These are phyloP conservation scores for Trapa incisa DNA, from an alignment of 345 rosid genomes.

Conservation along the genomic window DNA sequence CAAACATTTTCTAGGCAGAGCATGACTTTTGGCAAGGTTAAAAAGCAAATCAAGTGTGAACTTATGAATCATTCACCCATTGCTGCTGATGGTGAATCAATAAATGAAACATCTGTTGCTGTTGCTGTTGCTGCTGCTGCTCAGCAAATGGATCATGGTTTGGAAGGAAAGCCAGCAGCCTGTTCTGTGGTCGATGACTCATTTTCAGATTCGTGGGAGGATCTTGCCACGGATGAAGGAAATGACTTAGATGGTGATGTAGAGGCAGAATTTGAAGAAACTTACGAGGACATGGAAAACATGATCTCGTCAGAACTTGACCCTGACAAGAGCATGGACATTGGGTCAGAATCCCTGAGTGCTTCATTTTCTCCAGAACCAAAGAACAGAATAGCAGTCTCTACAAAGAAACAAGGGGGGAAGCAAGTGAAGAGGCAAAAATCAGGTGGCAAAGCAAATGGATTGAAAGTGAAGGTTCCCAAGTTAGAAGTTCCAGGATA, in stretches of 20 bases:
- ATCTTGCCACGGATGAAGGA: constrained; percentile 5
- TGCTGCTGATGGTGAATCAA: constrained; percentile 17
- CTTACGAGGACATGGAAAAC: constrained; percentile 20
- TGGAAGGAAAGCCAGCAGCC: constrained; percentile 15
- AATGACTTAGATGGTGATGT: constrained; percentile 6
- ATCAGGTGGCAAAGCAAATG: constrained; percentile 4
- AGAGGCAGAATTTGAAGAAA: constrained; percentile 17
- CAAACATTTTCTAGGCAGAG: constrained; percentile 35
- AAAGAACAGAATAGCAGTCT: background rate
- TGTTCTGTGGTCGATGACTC: constrained; percentile 4
- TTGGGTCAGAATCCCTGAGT: background rate
- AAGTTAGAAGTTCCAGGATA: constrained; percentile 13
- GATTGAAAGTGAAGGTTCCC: constrained; percentile 3
- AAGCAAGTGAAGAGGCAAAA: background rate
- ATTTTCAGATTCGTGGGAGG: constrained; percentile 5
- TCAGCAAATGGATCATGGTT: constrained; percentile 5
- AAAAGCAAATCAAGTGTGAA: constrained; percentile 62
- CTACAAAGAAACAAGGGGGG: constrained; percentile 4
- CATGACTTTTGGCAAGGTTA: constrained; percentile 56
- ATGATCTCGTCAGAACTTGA: constrained; percentile 11
- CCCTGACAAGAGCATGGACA: constrained; percentile 4
- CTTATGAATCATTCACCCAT: constrained; percentile 21
- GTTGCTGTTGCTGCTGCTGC: constrained; percentile 6
- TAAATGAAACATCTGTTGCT: constrained; percentile 9
- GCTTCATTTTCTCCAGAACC: constrained; percentile 4